Conservation (phyloP, 805 yeast species). For the Cyberlindnera euphorbiiphila region DNA sequence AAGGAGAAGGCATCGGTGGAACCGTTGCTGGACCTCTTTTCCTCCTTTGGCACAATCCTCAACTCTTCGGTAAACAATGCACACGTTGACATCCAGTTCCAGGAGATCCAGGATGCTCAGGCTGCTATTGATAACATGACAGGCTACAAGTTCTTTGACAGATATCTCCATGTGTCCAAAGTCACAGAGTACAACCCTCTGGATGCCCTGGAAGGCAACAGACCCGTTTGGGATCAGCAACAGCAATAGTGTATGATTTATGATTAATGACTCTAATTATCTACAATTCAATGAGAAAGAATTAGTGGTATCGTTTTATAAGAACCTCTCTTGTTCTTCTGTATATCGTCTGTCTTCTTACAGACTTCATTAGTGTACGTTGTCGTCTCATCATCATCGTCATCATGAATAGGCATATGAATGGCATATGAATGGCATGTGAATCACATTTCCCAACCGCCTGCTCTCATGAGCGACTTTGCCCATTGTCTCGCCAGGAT, state of each 20-base stretch:
- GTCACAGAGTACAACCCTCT: slow-evolving; percentile 10
- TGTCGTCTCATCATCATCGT: no score
- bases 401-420: slow-evolving; percentile 2
- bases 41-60: slow-evolving; percentile 25
- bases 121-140: slow-evolving; percentile 26
- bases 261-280: not conserved
- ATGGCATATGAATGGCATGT: no score
- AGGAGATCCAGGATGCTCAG: slow-evolving; percentile 23
- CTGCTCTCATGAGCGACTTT: slow-evolving; percentile 37
- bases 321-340: no score
- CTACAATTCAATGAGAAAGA: no score
- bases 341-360: no score
- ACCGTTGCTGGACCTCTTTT: slow-evolving; percentile 15
- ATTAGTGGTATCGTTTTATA: no score
- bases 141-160: slow-evolving; percentile 19
- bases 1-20: slow-evolving; percentile 10
- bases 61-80: slow-evolving; percentile 1
- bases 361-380: slow-evolving; percentile 15
- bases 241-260: not conserved
- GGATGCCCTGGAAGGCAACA: slow-evolving; percentile 8
- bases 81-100: slow-evolving; percentile 23
- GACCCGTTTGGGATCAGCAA: slow-evolving; percentile 19
- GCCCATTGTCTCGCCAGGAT: slow-evolving; percentile 83
- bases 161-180: slow-evolving; percentile 21
- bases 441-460: slow-evolving; percentile 9